A percentile compares a stretch with the other conserved stretches of the same genome.
These are phyloP conservation scores for Botrytis aclada DNA, from an alignment of 2,329 filamentous ascomycete species.

Conservation along the genomic window DNA sequence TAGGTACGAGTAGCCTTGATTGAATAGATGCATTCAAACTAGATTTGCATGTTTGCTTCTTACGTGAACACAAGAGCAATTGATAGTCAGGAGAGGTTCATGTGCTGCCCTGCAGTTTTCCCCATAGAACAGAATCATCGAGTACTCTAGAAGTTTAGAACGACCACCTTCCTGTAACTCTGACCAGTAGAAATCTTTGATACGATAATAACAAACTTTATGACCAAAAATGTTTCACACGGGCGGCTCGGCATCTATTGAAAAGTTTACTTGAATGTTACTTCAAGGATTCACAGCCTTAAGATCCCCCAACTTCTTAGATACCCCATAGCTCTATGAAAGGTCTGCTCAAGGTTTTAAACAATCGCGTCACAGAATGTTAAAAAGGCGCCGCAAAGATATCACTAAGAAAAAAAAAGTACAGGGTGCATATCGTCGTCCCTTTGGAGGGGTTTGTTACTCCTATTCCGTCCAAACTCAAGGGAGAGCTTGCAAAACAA, in stretches of 20 bases:
- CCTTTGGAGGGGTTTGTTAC: not conserved
- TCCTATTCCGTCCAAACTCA: not conserved
- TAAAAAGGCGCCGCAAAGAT: not conserved
- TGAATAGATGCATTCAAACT: not conserved
- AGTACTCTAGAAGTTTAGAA: not conserved
- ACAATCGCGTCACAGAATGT: not conserved
- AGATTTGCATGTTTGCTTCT: not conserved
- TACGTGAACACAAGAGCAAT: not conserved
- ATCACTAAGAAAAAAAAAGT: not conserved
- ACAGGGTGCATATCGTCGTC: not conserved
- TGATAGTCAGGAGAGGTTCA: not conserved
- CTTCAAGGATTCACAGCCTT: not conserved
- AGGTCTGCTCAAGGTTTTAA: not conserved
- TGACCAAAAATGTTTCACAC: conserved; percentile 5
- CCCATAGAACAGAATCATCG: not conserved
- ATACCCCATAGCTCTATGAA: not conserved
- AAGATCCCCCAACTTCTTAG: not conserved
- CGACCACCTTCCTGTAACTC: not conserved
- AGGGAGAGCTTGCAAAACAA: not conserved
- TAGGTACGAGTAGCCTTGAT: not conserved
- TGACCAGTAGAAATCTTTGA: not conserved
- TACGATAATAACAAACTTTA: not conserved
- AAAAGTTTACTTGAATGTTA: not conserved
- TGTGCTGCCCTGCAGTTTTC: not conserved
- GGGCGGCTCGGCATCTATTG: conserved; percentile 5